Evolutionary conservation across 2,329 filamentous ascomycete genomes (phyloP), one percentile per base, ranked within the genome.

Genomic region (Nemania sp.): DNA sequence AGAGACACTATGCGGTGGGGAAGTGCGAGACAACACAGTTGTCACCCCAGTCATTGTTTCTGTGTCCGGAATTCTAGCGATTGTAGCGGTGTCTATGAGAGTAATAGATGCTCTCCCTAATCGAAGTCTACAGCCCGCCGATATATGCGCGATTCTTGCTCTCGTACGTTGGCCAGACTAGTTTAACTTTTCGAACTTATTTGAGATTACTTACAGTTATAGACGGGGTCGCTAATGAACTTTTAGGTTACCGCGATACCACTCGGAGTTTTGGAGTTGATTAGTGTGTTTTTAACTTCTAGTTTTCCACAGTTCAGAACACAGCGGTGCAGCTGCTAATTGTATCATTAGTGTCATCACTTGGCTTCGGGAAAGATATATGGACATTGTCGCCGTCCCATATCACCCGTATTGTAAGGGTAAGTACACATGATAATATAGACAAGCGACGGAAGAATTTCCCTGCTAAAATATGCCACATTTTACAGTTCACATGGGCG

Each of bases 341-440:
- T 26, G 32, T 54, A 22, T 24, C n/a, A 29, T 41, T 47, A 68
- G 66, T 68, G 66, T 64, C 66, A 35, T 18, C 56, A 0, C 24
- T 60, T 45, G 66, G 66, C 49, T 68, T 68, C 35, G 66, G 66
- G 27, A 64, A 57, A n/a, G 66, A 68, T 20, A 68, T 65, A 54
- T 68, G 61, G 66, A 68, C 66, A 52, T 43, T 68, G 15, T 58
- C 56, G n/a, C 61, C 61, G 6, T 41, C 15, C 15, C 61, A 18
- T 15, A 68, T 68, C 51, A 68, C 66, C 24, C 61, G n/a, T 55
- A 62, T 68, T 62, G 55, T 68, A 18, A 64, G 38, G 52, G 66
- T 65, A 47, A 55, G 26, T 55, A 64, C 26, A 43, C 54, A 54
- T 55, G 38, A 45, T 54, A 35, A 47, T 60, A 51, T 27, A 47